Base-by-base conservation (phyloP, 192 early-diverging fungal species). In the Entomortierella chlamydospora region DNA sequence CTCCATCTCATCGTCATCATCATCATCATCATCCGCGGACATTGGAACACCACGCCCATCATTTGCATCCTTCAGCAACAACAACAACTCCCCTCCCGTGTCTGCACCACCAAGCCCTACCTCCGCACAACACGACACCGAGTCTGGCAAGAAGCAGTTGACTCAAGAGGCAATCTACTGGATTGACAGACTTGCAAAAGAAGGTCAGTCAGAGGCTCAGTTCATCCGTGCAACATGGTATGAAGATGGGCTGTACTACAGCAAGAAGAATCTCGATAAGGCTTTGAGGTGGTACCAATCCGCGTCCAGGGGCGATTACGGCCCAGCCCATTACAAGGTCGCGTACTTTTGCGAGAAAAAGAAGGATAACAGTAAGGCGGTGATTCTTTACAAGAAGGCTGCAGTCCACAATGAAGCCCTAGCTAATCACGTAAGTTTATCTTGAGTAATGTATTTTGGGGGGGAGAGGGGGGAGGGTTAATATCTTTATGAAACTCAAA, bases 211-310 rank as follows among this genome's bases (percentile, higher is more conserved):
- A 1, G 93, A 94, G 71, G 93, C 94, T 4, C 86, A 88, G 59
- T 94, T 87, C 69, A 91, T 94, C 42, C 88, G 89, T 51, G 94
- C 90, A 29, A 83, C 83, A 15, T 93, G 91, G 91, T 89, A 92
- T 65, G 86, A 90, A 49, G 64, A 85, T 30, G 91, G 91, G n/a
- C 72, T 74, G 57, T 93, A 90, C 62, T 82, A 79, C 0, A 82
- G 85, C 25, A 80, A 87, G 31, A 64, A 81, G 57, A 92, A 91
- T 70, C 59, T 69, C 28, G 82, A 87, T 45, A 95, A 94, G 81
- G 91, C 94, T 1, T 64, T 90, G 18, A 85, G 85, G 67, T 88
- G 83, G 56, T 94, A 85, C 59, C 83, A 84, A 31, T 85, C 85
- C 8, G 84, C 93, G 6, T 85, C 92, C 43, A 93, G 90, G 71